These are phyloP conservation scores for Nissolia schottii DNA, from an alignment of 306 rosid species.

Conservation along the genomic window DNA sequence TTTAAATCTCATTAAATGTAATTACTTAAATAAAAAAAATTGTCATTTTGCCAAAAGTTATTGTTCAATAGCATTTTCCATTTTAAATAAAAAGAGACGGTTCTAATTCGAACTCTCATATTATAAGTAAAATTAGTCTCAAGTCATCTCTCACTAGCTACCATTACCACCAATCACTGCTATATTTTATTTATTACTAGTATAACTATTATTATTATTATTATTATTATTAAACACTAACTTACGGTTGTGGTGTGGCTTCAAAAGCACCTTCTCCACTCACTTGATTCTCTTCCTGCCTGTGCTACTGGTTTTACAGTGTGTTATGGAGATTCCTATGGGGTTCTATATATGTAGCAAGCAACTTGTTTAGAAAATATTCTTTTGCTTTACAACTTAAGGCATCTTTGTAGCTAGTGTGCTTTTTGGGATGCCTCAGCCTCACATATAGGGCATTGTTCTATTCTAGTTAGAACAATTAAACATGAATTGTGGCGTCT, in stretches of 20 bases:
- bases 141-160: background rate
- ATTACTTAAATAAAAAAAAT: too few relatives aligned
- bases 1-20: too few relatives aligned
- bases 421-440: constrained; percentile 13
- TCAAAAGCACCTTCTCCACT: constrained; percentile 17
- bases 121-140: background rate
- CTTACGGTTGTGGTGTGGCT: constrained; percentile 2
- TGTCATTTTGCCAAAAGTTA: too few relatives aligned
- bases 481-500: background rate
- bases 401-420: constrained; percentile 10
- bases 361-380: constrained; percentile 7
- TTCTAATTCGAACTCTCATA: too few relatives aligned
- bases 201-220: background rate
- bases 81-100: too few relatives aligned
- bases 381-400: constrained; percentile 33
- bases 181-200: background rate
- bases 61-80: too few relatives aligned
- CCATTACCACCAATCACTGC: background rate
- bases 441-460: background rate
- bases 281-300: constrained; percentile 13
- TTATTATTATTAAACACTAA: background rate
- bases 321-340: background rate
- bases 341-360: background rate
- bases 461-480: background rate
- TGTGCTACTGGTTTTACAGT: background rate